Base-by-base conservation (phyloP, 768 basidiomycete genomes). In the Lentinula boryana region DNA sequence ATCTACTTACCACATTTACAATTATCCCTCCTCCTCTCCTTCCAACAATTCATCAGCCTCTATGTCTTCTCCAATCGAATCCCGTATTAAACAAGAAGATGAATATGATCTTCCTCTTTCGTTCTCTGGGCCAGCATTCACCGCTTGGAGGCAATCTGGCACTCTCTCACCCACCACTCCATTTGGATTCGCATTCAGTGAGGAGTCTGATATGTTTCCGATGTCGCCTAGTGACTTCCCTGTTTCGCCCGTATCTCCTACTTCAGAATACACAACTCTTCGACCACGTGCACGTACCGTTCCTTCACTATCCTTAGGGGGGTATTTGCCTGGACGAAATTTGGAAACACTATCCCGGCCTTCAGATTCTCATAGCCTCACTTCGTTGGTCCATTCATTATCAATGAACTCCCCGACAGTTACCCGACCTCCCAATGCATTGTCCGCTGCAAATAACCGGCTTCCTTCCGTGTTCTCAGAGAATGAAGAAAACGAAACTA, bases 81-180 rank as follows among this genome's bases (percentile, higher is more conserved):
- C n/a, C 63, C 70, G 64, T 33, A 73, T 81, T 66, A 82, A 82
- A 68, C 75, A 80, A 63, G 82, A 82, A 63, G 80, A 83, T 49
- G 78, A 78, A 51, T 69, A 76, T 32, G 76, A 48, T 35, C 76
- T 60, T 71, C 69, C 36, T 66, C 76, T 21, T 72, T 77, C 62
- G 67, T 72, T 60, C 15, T 60, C 58, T 40, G 58, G 58, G n/a
- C 58, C 58, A 1, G 12, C 48, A 12, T 60, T 60, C 43, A 52
- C 35, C 7, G 40, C 33, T 6, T 60, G 58, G 58, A 50, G 58
- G 27, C 49, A 60, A n/a, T 32, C 58, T 41, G 63, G 67, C 15
- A 63, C 67, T 36, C 67, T 70, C 36, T 69, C 51, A 10, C 48
- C 57, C 18, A 40, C 43, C 40, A 44, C 58, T 46, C 61, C 48